These are phyloP conservation scores for Combretum micranthum DNA, from an alignment of 345 rosid genomes.

Conservation along the genomic window DNA sequence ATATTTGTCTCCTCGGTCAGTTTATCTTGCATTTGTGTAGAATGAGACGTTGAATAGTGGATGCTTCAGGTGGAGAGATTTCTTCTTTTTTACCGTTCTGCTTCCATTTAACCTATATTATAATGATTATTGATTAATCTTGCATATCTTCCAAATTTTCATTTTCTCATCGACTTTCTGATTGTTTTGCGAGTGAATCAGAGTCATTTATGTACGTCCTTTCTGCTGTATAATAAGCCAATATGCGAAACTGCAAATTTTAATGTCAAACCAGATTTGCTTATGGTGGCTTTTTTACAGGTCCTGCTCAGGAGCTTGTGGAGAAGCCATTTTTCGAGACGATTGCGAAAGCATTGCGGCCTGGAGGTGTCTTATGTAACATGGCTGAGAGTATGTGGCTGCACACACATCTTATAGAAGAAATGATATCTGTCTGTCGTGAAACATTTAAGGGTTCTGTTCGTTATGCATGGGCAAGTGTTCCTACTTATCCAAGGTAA, in stretches of 20 bases:
- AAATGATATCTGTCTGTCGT: conserved; percentile 62
- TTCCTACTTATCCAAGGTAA: conserved; percentile 96
- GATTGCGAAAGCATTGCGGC: conserved; percentile 69
- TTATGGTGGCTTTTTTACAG: conserved; percentile 17
- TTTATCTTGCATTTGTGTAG: too few relatives aligned
- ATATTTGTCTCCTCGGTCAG: neutral
- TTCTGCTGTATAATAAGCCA: too few relatives aligned
- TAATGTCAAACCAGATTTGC: neutral
- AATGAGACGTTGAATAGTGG: too few relatives aligned
- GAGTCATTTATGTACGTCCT: too few relatives aligned
- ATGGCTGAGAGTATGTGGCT: conserved; percentile 99
- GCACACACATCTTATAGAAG: conserved; percentile 88
- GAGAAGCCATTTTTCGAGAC: conserved; percentile 92
- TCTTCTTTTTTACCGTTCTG: too few relatives aligned
- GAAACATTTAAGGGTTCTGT: conserved; percentile 82
- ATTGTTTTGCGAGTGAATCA: too few relatives aligned
- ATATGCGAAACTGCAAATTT: too few relatives aligned
- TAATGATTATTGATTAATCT: too few relatives aligned
- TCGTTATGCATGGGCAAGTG: conserved; percentile 92
- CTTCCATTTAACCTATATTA: too few relatives aligned
- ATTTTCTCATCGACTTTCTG: too few relatives aligned
- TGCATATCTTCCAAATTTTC: too few relatives aligned
- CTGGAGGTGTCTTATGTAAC: conserved; percentile 93
- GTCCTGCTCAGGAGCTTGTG: conserved; percentile 93
- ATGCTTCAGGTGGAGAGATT: too few relatives aligned